Conservation (phyloP, 345 rosid species). For the Citrus hindsii region DNA sequence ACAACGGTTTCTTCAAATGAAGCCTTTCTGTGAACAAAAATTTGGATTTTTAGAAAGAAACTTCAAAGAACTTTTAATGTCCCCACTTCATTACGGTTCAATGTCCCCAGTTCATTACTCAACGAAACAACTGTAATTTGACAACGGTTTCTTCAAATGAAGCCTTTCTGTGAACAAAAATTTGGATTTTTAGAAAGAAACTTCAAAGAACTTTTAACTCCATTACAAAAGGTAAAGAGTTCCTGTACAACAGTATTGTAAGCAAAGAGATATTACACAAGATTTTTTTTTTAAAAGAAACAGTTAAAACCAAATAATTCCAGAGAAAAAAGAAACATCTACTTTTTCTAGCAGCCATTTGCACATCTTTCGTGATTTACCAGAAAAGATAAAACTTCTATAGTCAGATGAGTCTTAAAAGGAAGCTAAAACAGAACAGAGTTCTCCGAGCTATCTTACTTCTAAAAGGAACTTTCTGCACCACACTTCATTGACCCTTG, state of each 20-base stretch:
- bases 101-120: background rate
- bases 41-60: background rate
- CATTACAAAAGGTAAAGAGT: background rate
- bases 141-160: background rate
- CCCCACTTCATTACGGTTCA: no score
- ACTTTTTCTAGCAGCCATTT: background rate
- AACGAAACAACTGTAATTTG: background rate
- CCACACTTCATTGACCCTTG: background rate
- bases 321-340: background rate
- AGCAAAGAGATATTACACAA: background rate
- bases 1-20: background rate
- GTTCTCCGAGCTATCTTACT: conserved; percentile 17
- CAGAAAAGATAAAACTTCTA: background rate
- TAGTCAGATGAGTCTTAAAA: background rate
- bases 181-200: background rate
- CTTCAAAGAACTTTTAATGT: background rate
- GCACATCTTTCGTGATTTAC: background rate
- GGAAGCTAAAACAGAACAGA: conserved; percentile 7
- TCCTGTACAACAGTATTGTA: background rate
- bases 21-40: background rate
- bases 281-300: no score
- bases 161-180: background rate
- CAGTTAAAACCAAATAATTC: no score
- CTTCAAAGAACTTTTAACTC: background rate
- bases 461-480: background rate